Base-by-base conservation (phyloP, 2,329 filamentous ascomycete species). In the Aspergillus fijiensis region DNA sequence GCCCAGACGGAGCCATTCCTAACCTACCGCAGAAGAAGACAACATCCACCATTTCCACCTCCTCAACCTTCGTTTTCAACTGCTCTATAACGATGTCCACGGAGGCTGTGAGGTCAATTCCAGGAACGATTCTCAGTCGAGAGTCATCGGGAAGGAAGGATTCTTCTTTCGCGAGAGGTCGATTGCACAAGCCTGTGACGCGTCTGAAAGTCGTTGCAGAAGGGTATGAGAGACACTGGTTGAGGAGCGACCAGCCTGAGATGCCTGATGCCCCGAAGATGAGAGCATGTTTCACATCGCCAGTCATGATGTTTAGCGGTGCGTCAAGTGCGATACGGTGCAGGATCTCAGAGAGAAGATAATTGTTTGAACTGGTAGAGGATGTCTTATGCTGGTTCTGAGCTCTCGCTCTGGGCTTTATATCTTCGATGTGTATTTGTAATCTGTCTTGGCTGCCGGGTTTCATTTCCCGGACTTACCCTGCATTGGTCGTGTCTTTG, bases 211-310 rank as follows among this genome's bases (percentile, higher is more conserved):
- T 65, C 9, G 67, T 63, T 16, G 64, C 54, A 16, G 63, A 57
- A 1, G 76, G 76, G 60, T 76, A 77, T 21, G 67, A 58, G 4
- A 78, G 60, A 23, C 72, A 63, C 48, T 76, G 70, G 53, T 77
- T 75, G 51, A 76, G 63, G 49, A 77, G 72, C 6, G 75, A 70
- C 76, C 75, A 78, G 23, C 74, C 75, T 39, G 70, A 71, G 16
- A 78, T 72, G 6, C 76, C 75, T 12, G 70, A 74, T 33, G 75
- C 75, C 31, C 76, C 76, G 35, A 75, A 77, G 21, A 78, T 65
- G 14, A 78, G 67, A 2, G 74, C 75, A 48, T 74, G 71, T 59
- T 75, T 60, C 14, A 54, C 54, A 49, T 16, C 5, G 49, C 11
- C 4, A 23, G 49, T 19, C 25, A 51, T 51, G 33, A 35, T 35